Evolutionary conservation across 495 filamentous ascomycete genomes (phyloP).

Genomic region (Hypoxylon fragiforme): DNA sequence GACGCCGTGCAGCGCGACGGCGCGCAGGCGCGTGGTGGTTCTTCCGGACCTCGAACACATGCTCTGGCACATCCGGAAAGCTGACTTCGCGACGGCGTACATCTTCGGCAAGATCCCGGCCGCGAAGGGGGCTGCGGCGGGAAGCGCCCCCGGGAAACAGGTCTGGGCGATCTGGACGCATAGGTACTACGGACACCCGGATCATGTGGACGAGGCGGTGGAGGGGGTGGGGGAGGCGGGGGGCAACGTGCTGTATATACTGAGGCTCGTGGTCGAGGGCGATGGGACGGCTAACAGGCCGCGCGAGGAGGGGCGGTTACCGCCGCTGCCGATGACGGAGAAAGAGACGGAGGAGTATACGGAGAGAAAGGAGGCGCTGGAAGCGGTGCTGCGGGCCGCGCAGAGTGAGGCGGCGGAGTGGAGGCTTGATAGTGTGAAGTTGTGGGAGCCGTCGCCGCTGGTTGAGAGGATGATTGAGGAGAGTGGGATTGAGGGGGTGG

Average conservation of each 20-base stretch:
- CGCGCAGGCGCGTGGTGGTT: constrained; percentile 57
- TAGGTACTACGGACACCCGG: constrained; percentile 49
- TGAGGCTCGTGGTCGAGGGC: constrained; percentile 67
- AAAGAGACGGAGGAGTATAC: no score
- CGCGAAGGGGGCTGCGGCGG: constrained; percentile 72
- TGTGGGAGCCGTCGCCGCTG: constrained; percentile 37
- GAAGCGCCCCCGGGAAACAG: constrained; percentile 47
- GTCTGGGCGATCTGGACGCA: constrained; percentile 73
- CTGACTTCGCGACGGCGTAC: constrained; percentile 65
- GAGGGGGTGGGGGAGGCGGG: constrained; percentile 35
- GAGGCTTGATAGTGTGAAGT: constrained; percentile 23
- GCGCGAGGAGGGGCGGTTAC: no score
- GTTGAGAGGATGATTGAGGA: constrained; percentile 20
- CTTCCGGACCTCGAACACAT: constrained; percentile 67
- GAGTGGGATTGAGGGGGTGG: constrained; percentile 15
- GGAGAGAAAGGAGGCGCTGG: no score
- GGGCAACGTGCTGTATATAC: constrained; percentile 64
- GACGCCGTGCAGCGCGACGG: constrained; percentile 3
- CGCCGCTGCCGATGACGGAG: no score
- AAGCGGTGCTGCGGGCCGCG: constrained; percentile 27
- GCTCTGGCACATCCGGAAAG: constrained; percentile 74
- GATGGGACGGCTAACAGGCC: constrained; percentile 33
- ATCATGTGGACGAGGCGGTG: no score
- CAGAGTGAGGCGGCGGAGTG: constrained; percentile 35
- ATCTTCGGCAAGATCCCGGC: constrained; percentile 56